Base-by-base conservation (phyloP, 176 grass and related monocot genomes). In the Pontederia crassipes region DNA sequence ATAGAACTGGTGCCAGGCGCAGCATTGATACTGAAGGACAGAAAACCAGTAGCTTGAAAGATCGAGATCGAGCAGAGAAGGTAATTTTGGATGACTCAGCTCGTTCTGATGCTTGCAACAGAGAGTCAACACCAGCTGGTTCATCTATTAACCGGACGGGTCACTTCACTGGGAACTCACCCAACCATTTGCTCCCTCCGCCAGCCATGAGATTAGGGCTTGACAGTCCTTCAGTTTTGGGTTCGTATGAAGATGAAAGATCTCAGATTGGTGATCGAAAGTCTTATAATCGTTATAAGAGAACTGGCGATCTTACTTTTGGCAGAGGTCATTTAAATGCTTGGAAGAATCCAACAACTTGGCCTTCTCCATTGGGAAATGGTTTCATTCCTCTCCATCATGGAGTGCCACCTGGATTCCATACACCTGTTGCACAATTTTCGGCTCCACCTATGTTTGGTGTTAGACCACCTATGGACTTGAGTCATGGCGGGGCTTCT, bases 191-290 rank as follows among this genome's bases (percentile, higher is more conserved):
- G 4, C 59, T 53, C 15, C 65, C 56, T 70, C 59, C 8, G 52
- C 59, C 54, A 20, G 20, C 48, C 65, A 35, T 65, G 40, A 78
- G 75, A 15, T n/a, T 47, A 69, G 81, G 67, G 47, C n/a, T 69
- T 28, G 69, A 64, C 17, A 64, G 17, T 48, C 71, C 71, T 17
- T 59, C 69, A 64, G 51, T 46, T 57, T 63, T 57, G 71, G 66
- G 74, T 47, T 57, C 80, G 45, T 74, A 74, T 70, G 70, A 74
- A 74, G 70, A 83, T 32, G 81, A 71, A 65, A 74, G 48, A 46
- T 50, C 47, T 57, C 70, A 70, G 52, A 64, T 51, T 81, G 65
- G 65, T 47, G 71, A 78, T 17, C 54, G 24, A 4, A 70, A 60
- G 63, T 70, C 71, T 53, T 70, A 27, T 40, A 83, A 66, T 12